Evolutionary conservation across 1,139 yeast genomes (phyloP).

Genomic region (Candida sanyaensis): DNA sequence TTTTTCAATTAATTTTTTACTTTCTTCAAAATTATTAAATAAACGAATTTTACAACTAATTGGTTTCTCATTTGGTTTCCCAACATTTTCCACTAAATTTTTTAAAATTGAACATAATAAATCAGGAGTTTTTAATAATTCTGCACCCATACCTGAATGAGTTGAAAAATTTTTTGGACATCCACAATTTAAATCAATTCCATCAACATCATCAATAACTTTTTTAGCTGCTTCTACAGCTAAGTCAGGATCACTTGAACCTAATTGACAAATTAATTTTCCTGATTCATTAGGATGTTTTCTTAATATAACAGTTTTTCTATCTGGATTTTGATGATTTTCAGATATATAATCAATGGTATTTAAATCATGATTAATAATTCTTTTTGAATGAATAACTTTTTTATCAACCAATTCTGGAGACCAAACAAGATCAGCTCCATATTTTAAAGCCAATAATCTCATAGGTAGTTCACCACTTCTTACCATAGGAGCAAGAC

Average conservation of each 20-base stretch:
- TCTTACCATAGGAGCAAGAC: slow-evolving; percentile 95
- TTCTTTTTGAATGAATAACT: slow-evolving; percentile 66
- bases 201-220: slow-evolving; percentile 84
- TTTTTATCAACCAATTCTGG: slow-evolving; percentile 94
- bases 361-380: slow-evolving; percentile 52
- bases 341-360: slow-evolving; percentile 59
- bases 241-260: slow-evolving; percentile 77
- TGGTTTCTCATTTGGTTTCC: slow-evolving; percentile 72
- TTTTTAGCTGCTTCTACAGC: slow-evolving; percentile 87
- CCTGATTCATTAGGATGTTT: slow-evolving; percentile 59
- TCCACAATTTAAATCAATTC: slow-evolving; percentile 92
- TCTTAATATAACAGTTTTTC: slow-evolving; percentile 59
- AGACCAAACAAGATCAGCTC: slow-evolving; percentile 95
- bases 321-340: slow-evolving; percentile 16
- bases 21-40: slow-evolving; percentile 57
- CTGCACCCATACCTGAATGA: slow-evolving; percentile 98
- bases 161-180: slow-evolving; percentile 91
- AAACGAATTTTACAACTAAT: slow-evolving; percentile 89
- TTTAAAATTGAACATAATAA: slow-evolving; percentile 65
- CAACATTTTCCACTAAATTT: slow-evolving; percentile 74
- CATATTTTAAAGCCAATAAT: slow-evolving; percentile 72
- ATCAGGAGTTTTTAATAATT: slow-evolving; percentile 80
- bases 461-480: slow-evolving; percentile 93
- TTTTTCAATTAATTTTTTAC: slow-evolving; percentile 60
- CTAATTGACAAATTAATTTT: slow-evolving; percentile 82